Percentiles rank a stretch among this genome's conserved stretches.
phyloP scores from a whole-genome alignment of 108 stramenopile species.

The Aurantiochytrium sp. region DNA sequence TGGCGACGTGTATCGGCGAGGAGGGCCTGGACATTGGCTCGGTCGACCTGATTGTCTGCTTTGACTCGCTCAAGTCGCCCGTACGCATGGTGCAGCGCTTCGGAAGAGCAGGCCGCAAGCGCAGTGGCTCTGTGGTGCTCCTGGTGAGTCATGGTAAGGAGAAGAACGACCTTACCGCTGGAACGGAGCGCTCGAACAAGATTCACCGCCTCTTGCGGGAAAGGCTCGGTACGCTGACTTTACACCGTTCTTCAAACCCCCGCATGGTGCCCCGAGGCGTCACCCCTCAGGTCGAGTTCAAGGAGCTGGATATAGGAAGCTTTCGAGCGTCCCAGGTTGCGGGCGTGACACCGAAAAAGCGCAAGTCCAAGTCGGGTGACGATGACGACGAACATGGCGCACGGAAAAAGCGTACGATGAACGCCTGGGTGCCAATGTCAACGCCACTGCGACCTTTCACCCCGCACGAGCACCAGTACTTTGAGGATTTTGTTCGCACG shows the following conservation, averaged over 20 bases:
- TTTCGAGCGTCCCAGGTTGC: slow-evolving; percentile 4
- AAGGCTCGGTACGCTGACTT: not conserved
- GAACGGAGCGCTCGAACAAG: not conserved
- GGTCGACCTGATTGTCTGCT: slow-evolving; percentile 90
- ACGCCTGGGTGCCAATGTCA: not conserved
- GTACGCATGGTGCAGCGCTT: slow-evolving; percentile 76
- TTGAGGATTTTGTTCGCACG: not conserved
- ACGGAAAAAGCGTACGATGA: not conserved
- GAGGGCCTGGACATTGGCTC: slow-evolving; percentile 93
- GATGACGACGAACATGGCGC: not conserved
- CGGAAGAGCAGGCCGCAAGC: slow-evolving; percentile 82
- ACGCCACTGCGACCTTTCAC: not conserved
- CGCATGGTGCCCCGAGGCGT: not conserved
- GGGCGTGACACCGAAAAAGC: not conserved
- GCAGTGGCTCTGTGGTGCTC: slow-evolving; percentile 58
- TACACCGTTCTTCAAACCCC: not conserved
- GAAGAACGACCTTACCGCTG: not conserved
- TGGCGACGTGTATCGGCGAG: slow-evolving; percentile 87
- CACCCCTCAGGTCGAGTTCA: not conserved
- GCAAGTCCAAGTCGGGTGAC: not conserved
- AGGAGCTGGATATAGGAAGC: not conserved
- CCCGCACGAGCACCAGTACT: not conserved
- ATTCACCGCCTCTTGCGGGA: not conserved
- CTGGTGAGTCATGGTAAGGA: not conserved
- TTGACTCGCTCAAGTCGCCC: slow-evolving; percentile 72